Evolutionary conservation across 768 basidiomycete genomes (phyloP).

Genomic region (Galerina marginata): DNA sequence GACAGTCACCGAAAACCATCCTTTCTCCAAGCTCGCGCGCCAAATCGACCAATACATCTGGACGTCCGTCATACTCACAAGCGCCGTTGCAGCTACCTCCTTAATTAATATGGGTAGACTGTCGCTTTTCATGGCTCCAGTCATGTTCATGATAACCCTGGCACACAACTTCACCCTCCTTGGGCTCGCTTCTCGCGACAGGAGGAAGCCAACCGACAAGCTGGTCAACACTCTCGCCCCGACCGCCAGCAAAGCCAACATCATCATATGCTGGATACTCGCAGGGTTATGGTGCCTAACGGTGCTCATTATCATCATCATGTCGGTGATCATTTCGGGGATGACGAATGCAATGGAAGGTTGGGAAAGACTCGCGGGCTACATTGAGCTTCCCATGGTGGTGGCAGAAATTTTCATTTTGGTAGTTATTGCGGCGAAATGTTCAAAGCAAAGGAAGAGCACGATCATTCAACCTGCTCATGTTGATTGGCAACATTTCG

Average conservation of each 20-base stretch:
- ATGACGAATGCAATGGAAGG: conserved; percentile 18
- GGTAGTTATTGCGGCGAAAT: conserved; percentile 25
- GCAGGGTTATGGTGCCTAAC: conserved; percentile 23
- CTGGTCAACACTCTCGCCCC: conserved; percentile 23
- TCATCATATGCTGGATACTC: conserved; percentile 25
- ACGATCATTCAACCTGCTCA: conserved; percentile 21
- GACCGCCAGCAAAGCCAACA: conserved; percentile 20
- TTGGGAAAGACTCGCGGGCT: conserved; percentile 30
- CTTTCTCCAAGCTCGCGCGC: conserved; percentile 22
- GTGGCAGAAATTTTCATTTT: conserved; percentile 25
- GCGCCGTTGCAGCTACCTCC: conserved; percentile 20
- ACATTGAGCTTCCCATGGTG: conserved; percentile 28
- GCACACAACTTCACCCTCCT: conserved; percentile 24
- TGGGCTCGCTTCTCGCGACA: conserved; percentile 19
- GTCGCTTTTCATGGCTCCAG: conserved; percentile 25
- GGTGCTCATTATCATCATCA: conserved; percentile 22
- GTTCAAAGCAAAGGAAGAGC: conserved; percentile 26
- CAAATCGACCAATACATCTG: conserved; percentile 26
- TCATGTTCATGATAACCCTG: conserved; percentile 25
- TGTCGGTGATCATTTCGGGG: conserved; percentile 22
- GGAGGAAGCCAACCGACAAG: conserved; percentile 17
- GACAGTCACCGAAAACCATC: conserved; percentile 22
- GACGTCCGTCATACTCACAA: conserved; percentile 24
- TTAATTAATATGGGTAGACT: conserved; percentile 29
- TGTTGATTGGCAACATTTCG: conserved; percentile 23